A percentile compares a stretch with the other conserved stretches of the same genome.
Evolutionary conservation across 176 grass and related monocot species (phyloP).

Genomic region (Carex myosuroides): DNA sequence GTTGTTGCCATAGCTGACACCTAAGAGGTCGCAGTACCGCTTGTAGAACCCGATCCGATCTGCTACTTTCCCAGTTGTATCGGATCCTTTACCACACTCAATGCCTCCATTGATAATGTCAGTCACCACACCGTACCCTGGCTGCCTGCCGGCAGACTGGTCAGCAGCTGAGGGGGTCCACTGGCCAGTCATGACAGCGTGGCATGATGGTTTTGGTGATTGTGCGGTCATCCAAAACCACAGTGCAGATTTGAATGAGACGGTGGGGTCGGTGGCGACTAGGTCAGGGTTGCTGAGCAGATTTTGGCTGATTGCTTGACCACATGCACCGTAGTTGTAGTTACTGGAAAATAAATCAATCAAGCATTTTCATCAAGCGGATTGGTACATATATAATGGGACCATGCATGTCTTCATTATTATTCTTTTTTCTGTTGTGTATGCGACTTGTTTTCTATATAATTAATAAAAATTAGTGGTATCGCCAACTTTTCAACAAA

Average conservation of each 20-base stretch:
- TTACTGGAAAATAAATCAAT: slow-evolving; percentile 23
- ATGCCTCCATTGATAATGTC: slow-evolving; percentile 64
- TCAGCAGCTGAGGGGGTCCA: slow-evolving; percentile 38
- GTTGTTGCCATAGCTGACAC: slow-evolving; percentile 32
- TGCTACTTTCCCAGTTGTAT: neutral
- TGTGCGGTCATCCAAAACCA: slow-evolving; percentile 64
- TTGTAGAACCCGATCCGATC: slow-evolving; percentile 50
- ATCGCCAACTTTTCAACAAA: too few species aligned
- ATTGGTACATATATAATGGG: too few species aligned
- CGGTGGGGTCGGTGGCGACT: slow-evolving; percentile 29
- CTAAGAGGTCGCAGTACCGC: slow-evolving; percentile 39
- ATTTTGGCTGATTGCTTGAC: slow-evolving; percentile 30
- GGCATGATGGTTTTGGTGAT: slow-evolving; percentile 46
- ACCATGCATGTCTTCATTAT: too few species aligned
- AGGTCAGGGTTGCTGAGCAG: slow-evolving; percentile 57
- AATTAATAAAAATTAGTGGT: too few species aligned
- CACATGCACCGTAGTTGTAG: slow-evolving; percentile 63
- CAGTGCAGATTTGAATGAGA: slow-evolving; percentile 53
- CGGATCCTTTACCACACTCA: slow-evolving; percentile 35
- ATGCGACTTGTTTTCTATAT: too few species aligned
- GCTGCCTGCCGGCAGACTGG: slow-evolving; percentile 16
- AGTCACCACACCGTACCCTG: slow-evolving; percentile 54
- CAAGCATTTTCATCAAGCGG: too few species aligned
- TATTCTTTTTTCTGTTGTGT: too few species aligned
- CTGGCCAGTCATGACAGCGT: slow-evolving; percentile 41